A percentile compares a stretch with the other conserved stretches of the same genome.
Conservation (phyloP, 1,284 basidiomycete genomes). For the Naganishia sp. region DNA sequence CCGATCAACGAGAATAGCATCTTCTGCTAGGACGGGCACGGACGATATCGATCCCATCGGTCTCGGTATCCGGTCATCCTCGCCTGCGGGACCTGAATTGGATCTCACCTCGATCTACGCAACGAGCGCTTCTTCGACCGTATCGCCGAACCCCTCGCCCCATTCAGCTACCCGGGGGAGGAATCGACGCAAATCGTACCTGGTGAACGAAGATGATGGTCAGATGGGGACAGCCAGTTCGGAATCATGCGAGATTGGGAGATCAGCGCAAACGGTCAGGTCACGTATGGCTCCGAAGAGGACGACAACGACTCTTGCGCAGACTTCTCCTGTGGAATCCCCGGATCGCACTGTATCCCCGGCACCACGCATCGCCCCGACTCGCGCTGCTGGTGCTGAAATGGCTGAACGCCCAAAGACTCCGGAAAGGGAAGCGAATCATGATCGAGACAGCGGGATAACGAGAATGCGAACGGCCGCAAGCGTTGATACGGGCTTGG, state of each 20-base stretch:
- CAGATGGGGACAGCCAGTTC: slow-evolving; percentile 8
- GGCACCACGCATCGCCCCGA: no score
- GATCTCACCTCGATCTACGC: slow-evolving; percentile 15
- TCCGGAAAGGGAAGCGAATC: not conserved
- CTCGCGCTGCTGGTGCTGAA: not conserved
- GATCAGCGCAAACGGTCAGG: slow-evolving; percentile 10
- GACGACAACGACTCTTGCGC: not conserved
- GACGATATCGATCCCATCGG: slow-evolving; percentile 22
- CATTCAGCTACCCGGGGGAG: slow-evolving; percentile 5
- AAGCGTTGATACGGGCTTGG: slow-evolving; percentile 23
- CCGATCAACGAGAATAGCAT: slow-evolving; percentile 5
- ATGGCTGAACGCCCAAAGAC: slow-evolving; percentile 5
- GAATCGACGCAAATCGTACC: slow-evolving; percentile 15
- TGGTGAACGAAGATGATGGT: not conserved
- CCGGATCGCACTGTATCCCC: slow-evolving; percentile 6
- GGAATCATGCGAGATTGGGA: not conserved
- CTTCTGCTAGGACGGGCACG: not conserved
- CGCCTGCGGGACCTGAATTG: slow-evolving; percentile 13
- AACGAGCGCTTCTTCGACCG: slow-evolving; percentile 10
- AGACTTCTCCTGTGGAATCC: slow-evolving; percentile 2
- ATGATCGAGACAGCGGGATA: slow-evolving; percentile 17
- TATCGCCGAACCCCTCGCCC: not conserved
- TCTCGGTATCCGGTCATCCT: slow-evolving; percentile 16
- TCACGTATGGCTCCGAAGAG: slow-evolving; percentile 18
- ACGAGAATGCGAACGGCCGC: slow-evolving; percentile 11